Percentiles rank a stretch among this genome's conserved stretches.
phyloP scores from a whole-genome alignment of 768 basidiomycete genomes.

The Lanmaoa pseudosensibilis region DNA sequence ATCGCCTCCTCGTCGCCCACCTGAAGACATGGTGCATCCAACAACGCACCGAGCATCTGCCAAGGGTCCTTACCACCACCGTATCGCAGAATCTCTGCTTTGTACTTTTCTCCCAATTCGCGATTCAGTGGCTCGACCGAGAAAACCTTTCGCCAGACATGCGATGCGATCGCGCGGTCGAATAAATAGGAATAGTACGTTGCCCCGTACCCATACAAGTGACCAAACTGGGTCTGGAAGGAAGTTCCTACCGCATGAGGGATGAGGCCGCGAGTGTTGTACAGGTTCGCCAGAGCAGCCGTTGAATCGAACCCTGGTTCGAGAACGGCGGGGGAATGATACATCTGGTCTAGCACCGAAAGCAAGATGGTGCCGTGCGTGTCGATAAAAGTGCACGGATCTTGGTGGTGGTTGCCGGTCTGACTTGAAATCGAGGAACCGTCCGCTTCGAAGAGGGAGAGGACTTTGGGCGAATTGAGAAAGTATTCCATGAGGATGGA shows the following conservation, averaged over 20 bases:
- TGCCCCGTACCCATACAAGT: constrained; percentile 94
- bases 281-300: constrained; percentile 54
- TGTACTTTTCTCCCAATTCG: constrained; percentile 78
- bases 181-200: constrained; percentile 98
- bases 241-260: constrained; percentile 83
- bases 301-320: constrained; percentile 73
- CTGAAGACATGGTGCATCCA: constrained; percentile 63
- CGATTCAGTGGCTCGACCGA: constrained; percentile 63
- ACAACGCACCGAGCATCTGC: constrained; percentile 79
- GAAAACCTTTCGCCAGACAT: constrained; percentile 83
- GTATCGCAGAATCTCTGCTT: constrained; percentile 66
- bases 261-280: constrained; percentile 71
- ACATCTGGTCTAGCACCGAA: constrained; percentile 83
- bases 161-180: constrained; percentile 91
- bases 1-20: constrained; percentile 80
- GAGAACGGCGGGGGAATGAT: constrained; percentile 71
- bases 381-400: constrained; percentile 82
- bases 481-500: constrained; percentile 99
- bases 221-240: constrained; percentile 95
- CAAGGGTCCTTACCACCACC: constrained; percentile 95
- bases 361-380: constrained; percentile 90
- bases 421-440: constrained; percentile 46
- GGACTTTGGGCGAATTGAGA: constrained; percentile 77
- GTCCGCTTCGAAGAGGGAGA: constrained; percentile 72
- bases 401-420: constrained; percentile 65